A percentile compares a stretch with the other conserved stretches of the same genome.
Conservation (phyloP, 768 basidiomycete genomes). For the Leccinum barrowsii region DNA sequence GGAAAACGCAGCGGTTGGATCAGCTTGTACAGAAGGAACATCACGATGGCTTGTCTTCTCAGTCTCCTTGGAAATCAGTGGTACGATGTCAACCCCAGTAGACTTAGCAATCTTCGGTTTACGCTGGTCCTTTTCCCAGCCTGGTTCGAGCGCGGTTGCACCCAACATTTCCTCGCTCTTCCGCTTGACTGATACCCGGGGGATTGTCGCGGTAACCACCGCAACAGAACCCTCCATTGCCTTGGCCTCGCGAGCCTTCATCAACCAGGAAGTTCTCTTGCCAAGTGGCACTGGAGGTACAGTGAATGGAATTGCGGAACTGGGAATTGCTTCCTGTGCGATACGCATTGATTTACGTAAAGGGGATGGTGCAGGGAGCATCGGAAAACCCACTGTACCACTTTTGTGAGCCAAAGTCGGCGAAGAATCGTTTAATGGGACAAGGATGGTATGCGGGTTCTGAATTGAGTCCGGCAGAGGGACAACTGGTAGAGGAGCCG, state of each 20-base stretch:
- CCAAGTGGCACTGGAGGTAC: constrained; percentile 41
- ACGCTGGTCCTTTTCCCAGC: constrained; percentile 40
- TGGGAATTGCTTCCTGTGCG: constrained; percentile 42
- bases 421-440: constrained; percentile 37
- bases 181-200: constrained; percentile 44
- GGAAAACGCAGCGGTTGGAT: neutral
- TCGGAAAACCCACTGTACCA: constrained; percentile 48
- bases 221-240: constrained; percentile 46
- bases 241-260: constrained; percentile 71
- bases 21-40: constrained; percentile 3
- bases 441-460: constrained; percentile 19
- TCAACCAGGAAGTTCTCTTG: constrained; percentile 79
- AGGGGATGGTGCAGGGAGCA: constrained; percentile 66
- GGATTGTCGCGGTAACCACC: constrained; percentile 3
- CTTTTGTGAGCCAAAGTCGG: constrained; percentile 36
- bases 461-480: constrained; percentile 9
- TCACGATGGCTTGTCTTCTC: constrained; percentile 6
- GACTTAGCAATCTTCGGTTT: constrained; percentile 50
- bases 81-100: constrained; percentile 32
- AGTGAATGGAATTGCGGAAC: constrained; percentile 32
- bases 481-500: constrained; percentile 20
- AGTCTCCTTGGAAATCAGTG: constrained; percentile 13
- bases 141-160: constrained; percentile 9
- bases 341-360: constrained; percentile 64
- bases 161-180: constrained; percentile 57